phyloP scores from a whole-genome alignment of 495 filamentous ascomycete species.

The Corynascus novoguineensis region DNA sequence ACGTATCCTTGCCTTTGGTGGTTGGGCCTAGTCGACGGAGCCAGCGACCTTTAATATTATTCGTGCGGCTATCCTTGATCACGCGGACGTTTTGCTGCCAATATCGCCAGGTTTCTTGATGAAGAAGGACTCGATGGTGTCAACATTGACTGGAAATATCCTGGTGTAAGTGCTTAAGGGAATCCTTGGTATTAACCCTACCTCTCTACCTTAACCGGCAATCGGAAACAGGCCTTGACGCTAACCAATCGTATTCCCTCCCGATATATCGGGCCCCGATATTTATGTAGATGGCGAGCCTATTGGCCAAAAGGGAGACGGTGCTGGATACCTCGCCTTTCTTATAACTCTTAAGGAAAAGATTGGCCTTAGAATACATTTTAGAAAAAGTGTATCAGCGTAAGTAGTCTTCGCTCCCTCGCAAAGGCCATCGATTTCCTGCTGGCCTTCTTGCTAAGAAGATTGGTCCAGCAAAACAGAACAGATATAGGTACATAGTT shows the following conservation, averaged over 20 bases:
- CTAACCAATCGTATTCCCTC: background rate
- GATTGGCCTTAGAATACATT: too few relatives aligned
- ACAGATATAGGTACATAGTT: too few relatives aligned
- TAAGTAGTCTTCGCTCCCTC: too few relatives aligned
- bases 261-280: background rate
- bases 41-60: slow-evolving; percentile 25
- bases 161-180: background rate
- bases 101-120: slow-evolving; percentile 27
- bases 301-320: background rate
- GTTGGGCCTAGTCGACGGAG: slow-evolving; percentile 32
- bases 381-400: too few relatives aligned
- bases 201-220: too few relatives aligned
- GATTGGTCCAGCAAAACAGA: too few relatives aligned
- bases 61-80: slow-evolving; percentile 23
- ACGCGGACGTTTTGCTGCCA: slow-evolving; percentile 26
- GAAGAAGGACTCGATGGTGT: slow-evolving; percentile 30
- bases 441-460: too few relatives aligned
- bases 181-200: too few relatives aligned
- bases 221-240: background rate
- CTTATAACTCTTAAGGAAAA: background rate
- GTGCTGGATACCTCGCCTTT: background rate
- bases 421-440: too few relatives aligned
- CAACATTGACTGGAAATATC: slow-evolving; percentile 15
- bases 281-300: background rate
- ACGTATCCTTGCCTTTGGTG: slow-evolving; percentile 34